phyloP scores from a whole-genome alignment of 2,329 filamentous ascomycete genomes.

The Verticillium albo-atrum region DNA sequence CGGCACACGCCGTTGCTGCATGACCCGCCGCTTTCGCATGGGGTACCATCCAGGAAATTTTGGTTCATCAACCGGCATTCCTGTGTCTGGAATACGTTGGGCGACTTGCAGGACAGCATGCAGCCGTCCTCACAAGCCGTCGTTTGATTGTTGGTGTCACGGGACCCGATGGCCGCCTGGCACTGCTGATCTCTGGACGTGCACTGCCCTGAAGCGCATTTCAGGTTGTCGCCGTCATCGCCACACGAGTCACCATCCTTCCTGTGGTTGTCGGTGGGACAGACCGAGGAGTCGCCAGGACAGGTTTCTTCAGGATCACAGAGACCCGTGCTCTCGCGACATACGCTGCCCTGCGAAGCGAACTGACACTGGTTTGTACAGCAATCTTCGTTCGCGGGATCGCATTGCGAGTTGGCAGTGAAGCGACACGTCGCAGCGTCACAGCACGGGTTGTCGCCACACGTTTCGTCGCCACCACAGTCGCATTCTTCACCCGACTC shows the following conservation, averaged over 20 bases:
- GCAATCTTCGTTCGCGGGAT: constrained; percentile 77
- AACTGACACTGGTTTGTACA: constrained; percentile 66
- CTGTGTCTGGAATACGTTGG: constrained; percentile 52
- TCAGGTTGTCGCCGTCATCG: constrained; percentile 52
- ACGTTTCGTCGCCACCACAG: constrained; percentile 74
- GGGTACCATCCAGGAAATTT: constrained; percentile 90
- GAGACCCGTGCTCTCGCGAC: constrained; percentile 70
- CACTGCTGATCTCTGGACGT: constrained; percentile 90
- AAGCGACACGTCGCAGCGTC: constrained; percentile 84
- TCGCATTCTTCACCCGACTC: constrained; percentile 89
- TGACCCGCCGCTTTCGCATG: constrained; percentile 72
- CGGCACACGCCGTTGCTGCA: constrained; percentile 76
- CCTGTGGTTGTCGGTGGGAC: constrained; percentile 67
- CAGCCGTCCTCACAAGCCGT: constrained; percentile 75
- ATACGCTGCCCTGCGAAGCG: constrained; percentile 64
- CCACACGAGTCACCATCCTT: constrained; percentile 72
- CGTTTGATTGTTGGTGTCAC: constrained; percentile 70
- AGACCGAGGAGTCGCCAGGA: constrained; percentile 65
- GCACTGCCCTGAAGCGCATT: constrained; percentile 90
- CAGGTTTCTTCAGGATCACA: constrained; percentile 89
- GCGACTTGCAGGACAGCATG: constrained; percentile 69
- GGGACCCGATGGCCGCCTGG: constrained; percentile 73
- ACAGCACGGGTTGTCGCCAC: constrained; percentile 76
- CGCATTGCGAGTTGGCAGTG: constrained; percentile 69
- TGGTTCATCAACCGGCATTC: constrained; percentile 70